Evolutionary conservation across 2,329 filamentous ascomycete species (phyloP).

Genomic region (Pestalotiopsis sp.): DNA sequence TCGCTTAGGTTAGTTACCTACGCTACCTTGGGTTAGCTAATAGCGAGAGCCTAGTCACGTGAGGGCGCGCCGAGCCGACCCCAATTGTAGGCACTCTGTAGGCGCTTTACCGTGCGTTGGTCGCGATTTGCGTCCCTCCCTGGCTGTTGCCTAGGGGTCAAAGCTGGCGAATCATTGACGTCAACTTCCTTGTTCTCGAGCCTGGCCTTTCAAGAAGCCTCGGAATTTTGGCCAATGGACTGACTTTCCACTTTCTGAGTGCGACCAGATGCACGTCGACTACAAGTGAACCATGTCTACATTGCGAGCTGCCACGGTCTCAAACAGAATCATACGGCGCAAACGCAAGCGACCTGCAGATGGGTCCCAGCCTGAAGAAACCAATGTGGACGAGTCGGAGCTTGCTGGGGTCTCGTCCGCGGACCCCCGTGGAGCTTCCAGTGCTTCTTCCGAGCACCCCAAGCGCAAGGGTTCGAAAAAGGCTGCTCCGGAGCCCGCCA

Average conservation of each 20-base stretch:
- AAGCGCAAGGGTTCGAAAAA: conserved; percentile 18
- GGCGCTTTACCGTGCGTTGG: not conserved
- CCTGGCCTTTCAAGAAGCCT: not conserved
- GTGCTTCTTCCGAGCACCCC: conserved; percentile 1
- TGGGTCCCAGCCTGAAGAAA: conserved; percentile 19
- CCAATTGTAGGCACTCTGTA: too few species aligned
- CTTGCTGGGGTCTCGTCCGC: not conserved
- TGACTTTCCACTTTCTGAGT: not conserved
- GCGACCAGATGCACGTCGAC: conserved; percentile 27
- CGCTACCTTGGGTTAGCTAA: too few species aligned
- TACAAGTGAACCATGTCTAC: conserved; percentile 40
- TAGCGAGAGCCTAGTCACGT: too few species aligned
- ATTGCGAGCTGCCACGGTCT: conserved; percentile 49
- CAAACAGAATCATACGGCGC: conserved; percentile 37
- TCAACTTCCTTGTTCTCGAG: not conserved
- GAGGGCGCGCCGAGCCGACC: too few species aligned
- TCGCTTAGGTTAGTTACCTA: too few species aligned
- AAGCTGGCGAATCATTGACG: conserved; percentile 1
- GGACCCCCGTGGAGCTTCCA: conserved; percentile 1
- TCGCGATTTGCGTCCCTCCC: not conserved
- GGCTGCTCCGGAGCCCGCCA: conserved; percentile 11
- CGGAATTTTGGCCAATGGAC: not conserved
- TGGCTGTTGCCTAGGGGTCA: not conserved
- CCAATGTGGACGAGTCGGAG: conserved; percentile 3
- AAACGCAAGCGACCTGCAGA: conserved; percentile 41